Conservation (phyloP, 768 basidiomycete species). For the Cantharellus anzutake region DNA sequence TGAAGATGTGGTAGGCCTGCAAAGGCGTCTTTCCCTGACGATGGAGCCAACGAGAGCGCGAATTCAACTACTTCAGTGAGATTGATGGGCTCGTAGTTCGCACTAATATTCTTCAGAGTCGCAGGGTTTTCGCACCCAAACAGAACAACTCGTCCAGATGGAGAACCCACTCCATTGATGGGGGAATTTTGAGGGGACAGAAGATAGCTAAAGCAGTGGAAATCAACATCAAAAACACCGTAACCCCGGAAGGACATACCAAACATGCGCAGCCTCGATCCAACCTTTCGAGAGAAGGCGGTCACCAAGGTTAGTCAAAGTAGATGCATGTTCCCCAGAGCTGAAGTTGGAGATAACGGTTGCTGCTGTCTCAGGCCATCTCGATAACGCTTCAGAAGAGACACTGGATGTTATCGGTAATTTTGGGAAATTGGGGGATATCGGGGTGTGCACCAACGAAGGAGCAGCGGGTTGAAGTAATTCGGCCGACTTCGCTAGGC, state of each 20-base stretch:
- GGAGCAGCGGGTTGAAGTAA: constrained; percentile 5
- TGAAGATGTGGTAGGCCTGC: constrained; percentile 70
- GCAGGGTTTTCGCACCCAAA: constrained; percentile 50
- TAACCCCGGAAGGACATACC: constrained; percentile 32
- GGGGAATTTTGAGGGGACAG: constrained; percentile 67
- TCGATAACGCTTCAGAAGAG: constrained; percentile 41
- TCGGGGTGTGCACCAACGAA: constrained; percentile 26
- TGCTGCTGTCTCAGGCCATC: constrained; percentile 75
- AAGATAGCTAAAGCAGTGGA: constrained; percentile 39
- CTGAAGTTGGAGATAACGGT: constrained; percentile 61
- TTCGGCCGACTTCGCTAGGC: constrained; percentile 20
- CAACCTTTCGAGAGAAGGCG: constrained; percentile 52
- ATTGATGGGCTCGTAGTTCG: constrained; percentile 56
- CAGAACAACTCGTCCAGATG: constrained; percentile 47
- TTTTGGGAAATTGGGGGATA: constrained; percentile 42
- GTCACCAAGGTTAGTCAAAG: constrained; percentile 72
- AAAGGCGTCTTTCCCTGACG: constrained; percentile 78
- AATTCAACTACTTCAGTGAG: constrained; percentile 88
- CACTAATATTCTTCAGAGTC: constrained; percentile 29
- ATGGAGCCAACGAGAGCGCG: constrained; percentile 54
- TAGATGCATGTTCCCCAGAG: constrained; percentile 30
- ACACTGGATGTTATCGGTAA: constrained; percentile 26
- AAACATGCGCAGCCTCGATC: constrained; percentile 75
- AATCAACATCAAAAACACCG: not conserved
- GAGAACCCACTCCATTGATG: constrained; percentile 49